Percentiles rank a stretch among this genome's conserved stretches.
phyloP scores from a whole-genome alignment of 78 protist species.

The Speleostelium caveatum region DNA sequence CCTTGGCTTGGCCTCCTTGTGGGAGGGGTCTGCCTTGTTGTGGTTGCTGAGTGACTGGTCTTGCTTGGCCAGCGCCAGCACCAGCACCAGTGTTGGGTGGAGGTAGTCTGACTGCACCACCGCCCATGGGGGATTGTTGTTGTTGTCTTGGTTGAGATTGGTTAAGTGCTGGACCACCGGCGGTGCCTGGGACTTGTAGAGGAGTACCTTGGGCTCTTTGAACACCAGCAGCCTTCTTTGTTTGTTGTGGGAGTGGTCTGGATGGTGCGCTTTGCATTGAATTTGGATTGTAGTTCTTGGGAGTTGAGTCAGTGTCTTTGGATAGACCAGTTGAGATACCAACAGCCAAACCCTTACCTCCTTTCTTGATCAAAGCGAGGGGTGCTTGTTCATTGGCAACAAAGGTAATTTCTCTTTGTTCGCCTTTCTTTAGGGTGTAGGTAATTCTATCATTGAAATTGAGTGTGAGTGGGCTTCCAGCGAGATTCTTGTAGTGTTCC shows the following conservation, averaged over 20 bases:
- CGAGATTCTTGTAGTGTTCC: conserved; percentile 54
- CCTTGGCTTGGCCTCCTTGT: conserved; percentile 6
- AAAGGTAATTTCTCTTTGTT: conserved; percentile 56
- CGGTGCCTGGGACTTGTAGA: background rate
- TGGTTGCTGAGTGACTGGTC: background rate
- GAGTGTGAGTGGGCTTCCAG: conserved; percentile 59
- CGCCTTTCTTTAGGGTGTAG: conserved; percentile 76
- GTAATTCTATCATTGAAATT: conserved; percentile 65
- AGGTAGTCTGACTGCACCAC: background rate
- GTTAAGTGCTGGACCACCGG: conserved; percentile 14
- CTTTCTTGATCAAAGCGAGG: conserved; percentile 51
- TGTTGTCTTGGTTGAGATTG: conserved; percentile 26
- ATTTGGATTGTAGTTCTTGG: conserved; percentile 76
- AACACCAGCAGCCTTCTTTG: background rate
- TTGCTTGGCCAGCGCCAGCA: background rate
- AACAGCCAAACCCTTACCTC: conserved; percentile 69
- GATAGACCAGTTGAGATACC: conserved; percentile 75
- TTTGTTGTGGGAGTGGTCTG: conserved; percentile 37
- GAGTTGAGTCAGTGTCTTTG: conserved; percentile 83
- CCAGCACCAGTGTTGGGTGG: conserved; percentile 14
- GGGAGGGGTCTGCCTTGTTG: conserved; percentile 66
- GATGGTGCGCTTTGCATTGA: conserved; percentile 14
- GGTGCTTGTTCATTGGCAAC: conserved; percentile 50
- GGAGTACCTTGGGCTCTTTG: conserved; percentile 1
- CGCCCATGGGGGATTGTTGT: conserved; percentile 10